Conservation (phyloP, 805 yeast species). For the Wickerhamiella domercqiae region DNA sequence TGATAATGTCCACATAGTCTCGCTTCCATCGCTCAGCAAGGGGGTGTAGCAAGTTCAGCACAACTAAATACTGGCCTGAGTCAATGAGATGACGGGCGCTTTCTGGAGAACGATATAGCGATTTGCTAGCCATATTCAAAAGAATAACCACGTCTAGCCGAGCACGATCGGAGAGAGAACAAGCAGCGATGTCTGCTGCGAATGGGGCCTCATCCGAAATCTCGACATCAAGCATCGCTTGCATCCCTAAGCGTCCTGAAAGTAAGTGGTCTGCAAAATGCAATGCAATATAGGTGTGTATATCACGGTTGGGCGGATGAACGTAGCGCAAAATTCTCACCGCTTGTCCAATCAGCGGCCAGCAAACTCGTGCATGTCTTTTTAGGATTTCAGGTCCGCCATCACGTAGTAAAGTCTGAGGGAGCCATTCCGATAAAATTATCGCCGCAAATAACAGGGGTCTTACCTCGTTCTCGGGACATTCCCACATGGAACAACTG, state of each 20-base stretch:
- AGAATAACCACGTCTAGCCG: conserved; percentile 66
- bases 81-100: conserved; percentile 23
- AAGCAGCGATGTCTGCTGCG: background rate
- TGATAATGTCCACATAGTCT: conserved; percentile 28
- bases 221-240: conserved; percentile 41
- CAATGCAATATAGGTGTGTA: conserved; percentile 65
- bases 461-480: conserved; percentile 4
- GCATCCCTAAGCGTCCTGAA: conserved; percentile 65
- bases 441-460: conserved; percentile 5
- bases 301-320: conserved; percentile 59
- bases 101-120: conserved; percentile 43
- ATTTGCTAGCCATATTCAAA: conserved; percentile 67
- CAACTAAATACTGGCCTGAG: conserved; percentile 37
- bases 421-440: conserved; percentile 5
- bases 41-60: conserved; percentile 60
- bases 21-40: conserved; percentile 65
- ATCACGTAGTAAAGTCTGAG: conserved; percentile 2
- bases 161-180: conserved; percentile 39
- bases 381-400: conserved; percentile 1
- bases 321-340: conserved; percentile 75
- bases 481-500: conserved; percentile 7
- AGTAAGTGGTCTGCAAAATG: conserved; percentile 72
- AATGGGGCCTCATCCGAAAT: conserved; percentile 27
- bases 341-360: conserved; percentile 85
- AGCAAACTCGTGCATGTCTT: conserved; percentile 48